phyloP scores from a whole-genome alignment of 805 yeast species.

The Hanseniaspora jakobsenii region DNA sequence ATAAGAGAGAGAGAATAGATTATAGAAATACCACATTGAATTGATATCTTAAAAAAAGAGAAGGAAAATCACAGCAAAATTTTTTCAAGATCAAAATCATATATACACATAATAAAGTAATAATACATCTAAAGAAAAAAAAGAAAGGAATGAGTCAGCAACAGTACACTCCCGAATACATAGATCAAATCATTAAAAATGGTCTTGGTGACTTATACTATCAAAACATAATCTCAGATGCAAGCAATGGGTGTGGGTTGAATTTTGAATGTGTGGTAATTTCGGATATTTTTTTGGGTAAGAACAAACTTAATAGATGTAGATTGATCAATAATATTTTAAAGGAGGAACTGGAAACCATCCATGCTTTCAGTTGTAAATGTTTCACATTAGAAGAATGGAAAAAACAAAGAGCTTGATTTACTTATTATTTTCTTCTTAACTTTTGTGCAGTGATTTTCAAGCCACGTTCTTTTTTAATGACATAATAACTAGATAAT shows the following conservation, averaged over 20 bases:
- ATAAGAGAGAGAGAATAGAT: too few relatives aligned
- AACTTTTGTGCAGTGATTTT: too few relatives aligned
- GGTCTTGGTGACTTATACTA: conserved; percentile 23
- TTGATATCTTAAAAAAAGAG: too few relatives aligned
- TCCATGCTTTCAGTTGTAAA: conserved; percentile 94
- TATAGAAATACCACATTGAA: too few relatives aligned
- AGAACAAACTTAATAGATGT: conserved; percentile 76
- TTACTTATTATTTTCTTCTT: neutral
- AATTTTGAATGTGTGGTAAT: conserved; percentile 91
- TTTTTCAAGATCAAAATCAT: too few relatives aligned
- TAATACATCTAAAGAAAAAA: too few relatives aligned
- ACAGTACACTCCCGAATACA: conserved; percentile 20
- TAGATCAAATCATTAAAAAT: conserved; percentile 22
- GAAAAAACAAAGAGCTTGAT: conserved; percentile 31
- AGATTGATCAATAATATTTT: conserved; percentile 69
- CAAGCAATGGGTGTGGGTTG: conserved; percentile 91
- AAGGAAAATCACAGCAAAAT: too few relatives aligned
- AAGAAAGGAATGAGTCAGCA: neutral
- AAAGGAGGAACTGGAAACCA: conserved; percentile 70
- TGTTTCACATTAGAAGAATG: conserved; percentile 84
- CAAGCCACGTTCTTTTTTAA: too few relatives aligned
- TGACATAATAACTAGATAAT: too few relatives aligned
- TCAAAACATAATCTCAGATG: conserved; percentile 30
- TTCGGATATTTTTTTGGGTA: conserved; percentile 54
- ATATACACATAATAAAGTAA: too few relatives aligned